These are phyloP conservation scores for Flaveria brownii DNA, from an alignment of 129 eudicot genomes.

Conservation along the genomic window DNA sequence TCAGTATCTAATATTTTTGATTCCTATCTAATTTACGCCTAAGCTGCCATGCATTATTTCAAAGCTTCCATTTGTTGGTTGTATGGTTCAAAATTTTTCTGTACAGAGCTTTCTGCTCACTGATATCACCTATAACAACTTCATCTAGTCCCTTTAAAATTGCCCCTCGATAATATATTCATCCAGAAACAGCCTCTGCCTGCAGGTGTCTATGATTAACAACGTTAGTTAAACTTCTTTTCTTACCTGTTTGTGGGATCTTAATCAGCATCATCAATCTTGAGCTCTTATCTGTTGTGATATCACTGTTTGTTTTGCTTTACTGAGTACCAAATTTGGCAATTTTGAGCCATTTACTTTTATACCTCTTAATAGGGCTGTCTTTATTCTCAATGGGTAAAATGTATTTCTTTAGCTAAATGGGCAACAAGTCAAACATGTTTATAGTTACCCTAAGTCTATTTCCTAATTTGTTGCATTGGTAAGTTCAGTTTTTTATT, in stretches of 20 bases:
- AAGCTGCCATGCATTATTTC: neutral
- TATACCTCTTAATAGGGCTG: neutral
- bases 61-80: neutral
- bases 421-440: neutral
- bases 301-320: neutral
- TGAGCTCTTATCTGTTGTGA: slow-evolving; percentile 6
- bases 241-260: neutral
- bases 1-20: too few species aligned
- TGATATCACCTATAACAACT: neutral
- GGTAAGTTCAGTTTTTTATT: neutral
- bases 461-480: neutral
- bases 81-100: neutral
- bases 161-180: neutral
- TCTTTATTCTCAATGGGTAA: neutral
- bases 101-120: neutral
- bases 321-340: neutral
- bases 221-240: neutral
- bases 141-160: neutral
- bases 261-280: neutral
- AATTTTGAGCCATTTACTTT: neutral
- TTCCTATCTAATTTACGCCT: neutral
- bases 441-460: neutral
- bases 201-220: neutral
- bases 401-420: neutral
- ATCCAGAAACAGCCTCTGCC: neutral